Conservation (phyloP, 345 rosid genomes). For the Eucalyptus leucophloia region DNA sequence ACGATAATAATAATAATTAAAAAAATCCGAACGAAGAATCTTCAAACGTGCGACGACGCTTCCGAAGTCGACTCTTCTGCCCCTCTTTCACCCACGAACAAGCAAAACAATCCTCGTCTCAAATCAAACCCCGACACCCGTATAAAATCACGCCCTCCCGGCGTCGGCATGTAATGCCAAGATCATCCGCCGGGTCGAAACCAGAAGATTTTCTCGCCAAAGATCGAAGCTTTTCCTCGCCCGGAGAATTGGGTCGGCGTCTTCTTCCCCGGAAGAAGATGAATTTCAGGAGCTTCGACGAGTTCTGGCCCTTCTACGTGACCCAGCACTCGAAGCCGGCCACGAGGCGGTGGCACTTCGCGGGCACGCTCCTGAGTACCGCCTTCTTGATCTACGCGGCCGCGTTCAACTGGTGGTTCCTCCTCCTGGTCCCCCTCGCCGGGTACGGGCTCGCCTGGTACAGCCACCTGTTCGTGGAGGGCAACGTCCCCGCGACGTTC, state of each 20-base stretch:
- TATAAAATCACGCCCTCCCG: background rate
- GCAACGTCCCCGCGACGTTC: slow-evolving; percentile 69
- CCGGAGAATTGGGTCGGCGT: background rate
- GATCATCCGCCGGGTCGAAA: background rate
- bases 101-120: background rate
- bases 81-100: background rate
- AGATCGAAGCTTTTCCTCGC: background rate
- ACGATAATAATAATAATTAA: background rate
- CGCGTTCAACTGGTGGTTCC: slow-evolving; percentile 43
- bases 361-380: slow-evolving; percentile 47
- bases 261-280: slow-evolving; percentile 3
- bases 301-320: slow-evolving; percentile 88
- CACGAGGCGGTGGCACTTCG: slow-evolving; percentile 88
- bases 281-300: slow-evolving; percentile 93
- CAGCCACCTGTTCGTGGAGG: slow-evolving; percentile 93
- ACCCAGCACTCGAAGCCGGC: slow-evolving; percentile 80
- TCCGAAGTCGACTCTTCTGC: background rate
- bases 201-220: background rate
- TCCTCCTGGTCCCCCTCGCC: slow-evolving; percentile 49
- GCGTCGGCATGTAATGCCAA: background rate
- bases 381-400: slow-evolving; percentile 33
- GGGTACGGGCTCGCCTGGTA: slow-evolving; percentile 93
- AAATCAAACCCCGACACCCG: background rate
- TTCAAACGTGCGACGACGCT: background rate
- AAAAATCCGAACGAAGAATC: background rate